Percentiles rank a stretch among this genome's conserved stretches.
These are phyloP conservation scores for Knoxia roxburghii DNA, from an alignment of 257 asterid species.

Conservation along the genomic window DNA sequence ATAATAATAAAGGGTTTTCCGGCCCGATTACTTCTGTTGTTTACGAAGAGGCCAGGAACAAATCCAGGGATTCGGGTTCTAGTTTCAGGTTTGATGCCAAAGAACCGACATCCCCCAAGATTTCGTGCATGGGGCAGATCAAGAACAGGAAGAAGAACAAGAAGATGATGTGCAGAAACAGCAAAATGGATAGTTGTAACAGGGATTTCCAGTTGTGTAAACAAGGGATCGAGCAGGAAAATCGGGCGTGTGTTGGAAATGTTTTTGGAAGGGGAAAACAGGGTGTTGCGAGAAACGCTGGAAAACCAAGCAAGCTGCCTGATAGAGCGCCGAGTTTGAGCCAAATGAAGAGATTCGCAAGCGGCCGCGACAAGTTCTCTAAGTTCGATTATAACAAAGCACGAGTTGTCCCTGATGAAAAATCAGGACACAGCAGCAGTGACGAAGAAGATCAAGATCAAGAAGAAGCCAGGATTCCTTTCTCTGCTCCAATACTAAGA, in stretches of 20 bases:
- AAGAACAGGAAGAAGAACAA: constrained; percentile 33
- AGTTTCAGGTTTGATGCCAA: constrained; percentile 23
- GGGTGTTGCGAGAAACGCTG: constrained; percentile 24
- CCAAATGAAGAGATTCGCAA: constrained; percentile 58
- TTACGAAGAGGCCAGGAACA: constrained; percentile 32
- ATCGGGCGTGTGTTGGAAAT: constrained; percentile 5
- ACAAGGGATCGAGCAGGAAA: constrained; percentile 12
- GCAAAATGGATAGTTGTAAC: too few relatives aligned
- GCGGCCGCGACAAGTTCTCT: constrained; percentile 57
- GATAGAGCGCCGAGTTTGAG: constrained; percentile 30
- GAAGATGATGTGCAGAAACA: neutral
- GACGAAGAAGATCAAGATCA: constrained; percentile 20
- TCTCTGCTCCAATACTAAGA: constrained; percentile 46
- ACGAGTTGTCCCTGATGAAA: constrained; percentile 39
- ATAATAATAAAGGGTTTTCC: constrained; percentile 29
- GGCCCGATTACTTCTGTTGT: constrained; percentile 31
- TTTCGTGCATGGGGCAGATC: constrained; percentile 55
- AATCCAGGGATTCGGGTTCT: constrained; percentile 8
- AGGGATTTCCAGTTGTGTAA: too few relatives aligned
- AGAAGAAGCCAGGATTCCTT: constrained; percentile 32
- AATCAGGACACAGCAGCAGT: constrained; percentile 17
- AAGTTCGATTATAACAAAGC: constrained; percentile 57
- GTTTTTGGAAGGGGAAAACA: constrained; percentile 13
- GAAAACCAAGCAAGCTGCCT: neutral
- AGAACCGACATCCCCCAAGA: constrained; percentile 57